These are phyloP conservation scores for Syzygium aromaticum DNA, from an alignment of 345 rosid genomes.

Conservation along the genomic window DNA sequence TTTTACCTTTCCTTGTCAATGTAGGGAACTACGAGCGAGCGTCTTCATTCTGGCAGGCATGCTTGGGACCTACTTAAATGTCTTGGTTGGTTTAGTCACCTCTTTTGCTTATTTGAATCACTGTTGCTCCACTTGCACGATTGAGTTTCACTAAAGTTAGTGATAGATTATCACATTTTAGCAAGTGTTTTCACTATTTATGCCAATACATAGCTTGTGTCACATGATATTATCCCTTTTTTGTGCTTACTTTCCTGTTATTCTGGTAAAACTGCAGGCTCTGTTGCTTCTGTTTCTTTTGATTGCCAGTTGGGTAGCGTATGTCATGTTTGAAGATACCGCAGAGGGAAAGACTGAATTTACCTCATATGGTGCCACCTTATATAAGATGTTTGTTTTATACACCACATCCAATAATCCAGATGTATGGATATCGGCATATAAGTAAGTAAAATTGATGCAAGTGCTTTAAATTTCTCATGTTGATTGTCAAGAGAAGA, in stretches of 20 bases:
- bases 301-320: conserved; percentile 90
- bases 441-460: conserved; percentile 57
- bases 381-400: conserved; percentile 83
- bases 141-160: background rate
- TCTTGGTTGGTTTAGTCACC: conserved; percentile 59
- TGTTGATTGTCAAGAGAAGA: background rate
- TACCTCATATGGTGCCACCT: conserved; percentile 68
- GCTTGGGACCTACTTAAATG: conserved; percentile 73
- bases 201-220: background rate
- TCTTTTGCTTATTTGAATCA: background rate
- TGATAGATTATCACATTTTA: background rate
- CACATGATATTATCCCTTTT: background rate
- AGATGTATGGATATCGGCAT: conserved; percentile 97
- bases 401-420: conserved; percentile 98
- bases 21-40: conserved; percentile 65
- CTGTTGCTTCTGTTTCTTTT: conserved; percentile 80
- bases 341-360: conserved; percentile 58
- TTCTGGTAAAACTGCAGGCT: conserved; percentile 53
- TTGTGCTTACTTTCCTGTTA: conserved; percentile 6
- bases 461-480: background rate
- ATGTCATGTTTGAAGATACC: conserved; percentile 97
- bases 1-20: background rate
- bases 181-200: background rate
- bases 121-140: background rate
- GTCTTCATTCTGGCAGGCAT: conserved; percentile 75